These are phyloP conservation scores for Aspergillus sp. DNA, from an alignment of 2,329 filamentous ascomycete genomes.

Conservation along the genomic window DNA sequence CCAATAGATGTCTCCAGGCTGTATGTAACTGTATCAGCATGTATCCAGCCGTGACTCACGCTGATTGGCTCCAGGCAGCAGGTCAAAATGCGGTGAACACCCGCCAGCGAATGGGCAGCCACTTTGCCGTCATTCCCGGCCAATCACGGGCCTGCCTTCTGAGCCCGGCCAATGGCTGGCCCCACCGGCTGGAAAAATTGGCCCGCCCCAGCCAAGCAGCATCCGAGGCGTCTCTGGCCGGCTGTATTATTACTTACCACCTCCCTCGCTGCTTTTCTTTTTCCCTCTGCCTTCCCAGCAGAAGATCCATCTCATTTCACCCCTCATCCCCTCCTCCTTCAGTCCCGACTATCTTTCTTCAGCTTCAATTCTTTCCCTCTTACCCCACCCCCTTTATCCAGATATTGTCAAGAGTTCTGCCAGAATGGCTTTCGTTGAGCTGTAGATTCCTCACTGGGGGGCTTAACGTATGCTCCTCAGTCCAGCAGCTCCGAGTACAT, in stretches of 20 bases:
- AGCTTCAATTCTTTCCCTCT: slow-evolving; percentile 6
- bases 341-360: slow-evolving; percentile 3
- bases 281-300: slow-evolving; percentile 12
- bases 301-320: slow-evolving; percentile 10
- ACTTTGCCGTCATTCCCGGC: slow-evolving; percentile 8
- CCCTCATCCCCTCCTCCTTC: slow-evolving; percentile 8
- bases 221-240: slow-evolving; percentile 9
- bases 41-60: no score
- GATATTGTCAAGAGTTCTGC: slow-evolving; percentile 72
- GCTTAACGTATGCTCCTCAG: slow-evolving; percentile 64
- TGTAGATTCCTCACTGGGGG: slow-evolving; percentile 86
- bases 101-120: slow-evolving; percentile 18
- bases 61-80: slow-evolving; percentile 1
- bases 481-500: slow-evolving; percentile 76
- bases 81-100: slow-evolving; percentile 29
- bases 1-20: no score
- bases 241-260: no score
- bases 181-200: slow-evolving; percentile 19
- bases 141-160: slow-evolving; percentile 17
- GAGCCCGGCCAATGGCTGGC: slow-evolving; percentile 1
- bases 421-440: slow-evolving; percentile 75
- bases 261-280: slow-evolving; percentile 7
- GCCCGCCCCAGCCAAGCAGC: neutral
- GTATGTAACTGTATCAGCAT: neutral
- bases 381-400: slow-evolving; percentile 26